These are phyloP conservation scores for Boletus sp. DNA, from an alignment of 768 basidiomycete species.

Conservation along the genomic window DNA sequence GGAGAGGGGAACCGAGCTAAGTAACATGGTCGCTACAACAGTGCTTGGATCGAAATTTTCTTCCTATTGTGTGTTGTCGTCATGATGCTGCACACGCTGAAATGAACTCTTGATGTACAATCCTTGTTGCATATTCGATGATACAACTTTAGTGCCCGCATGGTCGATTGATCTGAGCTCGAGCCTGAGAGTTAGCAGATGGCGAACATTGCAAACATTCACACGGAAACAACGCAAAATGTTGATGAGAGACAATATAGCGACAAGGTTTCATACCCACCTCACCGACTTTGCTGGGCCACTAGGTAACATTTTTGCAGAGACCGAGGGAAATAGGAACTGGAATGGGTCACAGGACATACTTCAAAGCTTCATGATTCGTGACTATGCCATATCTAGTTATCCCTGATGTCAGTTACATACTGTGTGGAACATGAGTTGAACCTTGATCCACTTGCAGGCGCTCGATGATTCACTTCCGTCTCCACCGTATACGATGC, in stretches of 20 bases:
- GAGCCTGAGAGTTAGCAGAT: background rate
- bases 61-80: background rate
- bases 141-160: background rate
- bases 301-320: background rate
- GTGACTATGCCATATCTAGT: too few species aligned
- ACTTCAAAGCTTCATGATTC: background rate
- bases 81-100: background rate
- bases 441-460: background rate
- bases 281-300: background rate
- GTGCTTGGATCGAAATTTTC: background rate
- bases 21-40: too few species aligned
- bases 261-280: background rate
- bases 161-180: background rate
- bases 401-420: background rate
- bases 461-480: background rate
- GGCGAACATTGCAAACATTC: background rate
- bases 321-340: background rate
- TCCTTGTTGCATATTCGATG: background rate
- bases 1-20: too few species aligned
- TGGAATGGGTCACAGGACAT: background rate
- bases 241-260: background rate
- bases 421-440: background rate
- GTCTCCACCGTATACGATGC: too few species aligned
- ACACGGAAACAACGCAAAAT: background rate
- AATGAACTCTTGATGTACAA: background rate